These are phyloP conservation scores for Solanum chmielewskii DNA, from an alignment of 257 asterid species.

Conservation along the genomic window DNA sequence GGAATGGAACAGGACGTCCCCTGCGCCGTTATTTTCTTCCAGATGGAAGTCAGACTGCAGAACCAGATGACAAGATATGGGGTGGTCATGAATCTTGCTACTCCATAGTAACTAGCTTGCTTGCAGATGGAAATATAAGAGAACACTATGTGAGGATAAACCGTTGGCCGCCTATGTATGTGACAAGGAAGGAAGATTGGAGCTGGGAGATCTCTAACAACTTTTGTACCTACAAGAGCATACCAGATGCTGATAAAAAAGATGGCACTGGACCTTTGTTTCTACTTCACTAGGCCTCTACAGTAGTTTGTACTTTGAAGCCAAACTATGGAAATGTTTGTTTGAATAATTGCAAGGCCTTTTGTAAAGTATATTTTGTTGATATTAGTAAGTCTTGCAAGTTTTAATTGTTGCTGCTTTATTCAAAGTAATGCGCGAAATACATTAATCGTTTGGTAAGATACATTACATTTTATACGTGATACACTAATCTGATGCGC, in stretches of 20 bases:
- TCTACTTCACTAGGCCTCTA: slow-evolving; percentile 2
- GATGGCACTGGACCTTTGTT: slow-evolving; percentile 51
- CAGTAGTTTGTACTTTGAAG: background rate
- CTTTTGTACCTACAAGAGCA: slow-evolving; percentile 39
- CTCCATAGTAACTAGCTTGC: slow-evolving; percentile 55
- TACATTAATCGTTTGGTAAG: no score
- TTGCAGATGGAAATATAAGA: slow-evolving; percentile 46
- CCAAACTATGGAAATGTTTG: background rate
- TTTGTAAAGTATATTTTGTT: background rate
- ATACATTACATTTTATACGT: no score
- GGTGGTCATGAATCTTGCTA: slow-evolving; percentile 86
- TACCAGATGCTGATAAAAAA: slow-evolving; percentile 44
- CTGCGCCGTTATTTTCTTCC: slow-evolving; percentile 68
- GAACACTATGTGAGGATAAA: slow-evolving; percentile 73
- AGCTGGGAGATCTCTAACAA: slow-evolving; percentile 59
- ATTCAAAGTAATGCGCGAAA: no score
- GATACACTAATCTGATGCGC: no score
- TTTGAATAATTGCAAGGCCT: background rate
- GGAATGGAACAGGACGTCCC: slow-evolving; percentile 40
- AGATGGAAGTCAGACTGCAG: slow-evolving; percentile 77
- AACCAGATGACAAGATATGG: slow-evolving; percentile 57
- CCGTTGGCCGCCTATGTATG: slow-evolving; percentile 54
- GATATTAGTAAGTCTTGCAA: background rate
- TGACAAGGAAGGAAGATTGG: slow-evolving; percentile 60
- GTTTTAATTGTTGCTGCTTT: background rate